A percentile compares a stretch with the other conserved stretches of the same genome.
Conservation (phyloP, 2,329 filamentous ascomycete genomes). For the Monosporascus sp. region DNA sequence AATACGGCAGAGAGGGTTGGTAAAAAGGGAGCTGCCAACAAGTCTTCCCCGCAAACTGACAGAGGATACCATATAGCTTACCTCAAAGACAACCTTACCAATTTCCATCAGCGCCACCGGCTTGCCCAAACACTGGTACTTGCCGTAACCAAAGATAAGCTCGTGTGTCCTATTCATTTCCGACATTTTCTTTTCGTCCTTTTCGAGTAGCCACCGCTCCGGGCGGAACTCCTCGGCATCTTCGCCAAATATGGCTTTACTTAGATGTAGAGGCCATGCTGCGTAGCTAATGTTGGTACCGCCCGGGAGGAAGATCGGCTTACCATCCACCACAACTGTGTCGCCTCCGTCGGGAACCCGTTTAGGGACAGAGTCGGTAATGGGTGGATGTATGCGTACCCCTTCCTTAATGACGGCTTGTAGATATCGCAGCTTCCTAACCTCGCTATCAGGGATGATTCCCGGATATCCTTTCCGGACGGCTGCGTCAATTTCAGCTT, state of each 20-base stretch:
- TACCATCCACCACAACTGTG: background rate
- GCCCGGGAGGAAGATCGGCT: conserved; percentile 3
- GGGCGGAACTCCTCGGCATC: conserved; percentile 13
- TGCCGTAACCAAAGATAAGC: conserved; percentile 8
- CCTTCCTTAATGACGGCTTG: conserved; percentile 36
- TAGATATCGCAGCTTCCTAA: conserved; percentile 31
- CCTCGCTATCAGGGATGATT: conserved; percentile 20
- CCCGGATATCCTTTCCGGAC: conserved; percentile 18
- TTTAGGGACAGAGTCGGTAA: conserved; percentile 14
- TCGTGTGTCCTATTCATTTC: conserved; percentile 7
- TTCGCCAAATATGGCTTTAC: conserved; percentile 4
- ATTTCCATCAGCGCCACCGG: conserved; percentile 6
- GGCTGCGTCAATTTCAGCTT: conserved; percentile 36
- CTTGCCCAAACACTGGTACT: conserved; percentile 12
- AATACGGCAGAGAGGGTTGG: background rate
- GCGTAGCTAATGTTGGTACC: conserved; percentile 6
- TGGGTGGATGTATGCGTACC: conserved; percentile 30
- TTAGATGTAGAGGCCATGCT: conserved; percentile 7
- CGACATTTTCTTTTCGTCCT: conserved; percentile 3
- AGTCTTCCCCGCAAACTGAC: background rate
- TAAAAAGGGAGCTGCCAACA: background rate
- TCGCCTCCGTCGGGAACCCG: conserved; percentile 10
- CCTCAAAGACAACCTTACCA: conserved; percentile 10
- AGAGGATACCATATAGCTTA: background rate
- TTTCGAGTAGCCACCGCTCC: conserved; percentile 13